Percentiles rank a stretch among this genome's conserved stretches.
Evolutionary conservation across 1,284 basidiomycete species (phyloP).

Genomic region (Thecaphora thlaspeos): DNA sequence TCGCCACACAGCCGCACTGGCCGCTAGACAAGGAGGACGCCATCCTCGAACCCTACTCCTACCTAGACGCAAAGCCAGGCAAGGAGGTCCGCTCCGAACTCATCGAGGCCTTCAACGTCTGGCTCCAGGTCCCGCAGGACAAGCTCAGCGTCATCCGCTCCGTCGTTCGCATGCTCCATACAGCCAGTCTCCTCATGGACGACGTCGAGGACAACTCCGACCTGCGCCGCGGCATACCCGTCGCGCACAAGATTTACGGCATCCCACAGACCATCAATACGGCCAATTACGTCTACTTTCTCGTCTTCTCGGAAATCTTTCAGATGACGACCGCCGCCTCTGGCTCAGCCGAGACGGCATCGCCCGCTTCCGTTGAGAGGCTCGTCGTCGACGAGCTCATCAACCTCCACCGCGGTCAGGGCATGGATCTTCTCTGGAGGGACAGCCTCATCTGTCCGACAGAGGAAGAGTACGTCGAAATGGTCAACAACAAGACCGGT

Average conservation of each 20-base stretch:
- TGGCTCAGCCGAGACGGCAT: conserved; percentile 5
- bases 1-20: conserved; percentile 57
- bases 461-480: conserved; percentile 88
- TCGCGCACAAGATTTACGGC: conserved; percentile 92
- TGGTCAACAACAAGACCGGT: conserved; percentile 99
- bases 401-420: conserved; percentile 90
- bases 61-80: conserved; percentile 80
- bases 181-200: conserved; percentile 88
- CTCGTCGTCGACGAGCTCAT: conserved; percentile 68
- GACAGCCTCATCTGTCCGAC: conserved; percentile 88
- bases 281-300: conserved; percentile 95
- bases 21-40: conserved; percentile 56
- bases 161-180: conserved; percentile 91
- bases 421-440: conserved; percentile 90
- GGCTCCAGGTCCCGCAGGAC: conserved; percentile 77
- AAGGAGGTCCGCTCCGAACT: conserved; percentile 88
- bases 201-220: conserved; percentile 97
- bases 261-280: conserved; percentile 95
- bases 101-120: conserved; percentile 90
- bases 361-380: conserved; percentile 20
- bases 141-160: conserved; percentile 73
- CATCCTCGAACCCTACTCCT: conserved; percentile 78
- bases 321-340: conserved; percentile 66
- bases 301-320: conserved; percentile 58
- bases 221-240: conserved; percentile 79